phyloP scores from a whole-genome alignment of 495 filamentous ascomycete species.

The Symbiotaphrina buchneri region DNA sequence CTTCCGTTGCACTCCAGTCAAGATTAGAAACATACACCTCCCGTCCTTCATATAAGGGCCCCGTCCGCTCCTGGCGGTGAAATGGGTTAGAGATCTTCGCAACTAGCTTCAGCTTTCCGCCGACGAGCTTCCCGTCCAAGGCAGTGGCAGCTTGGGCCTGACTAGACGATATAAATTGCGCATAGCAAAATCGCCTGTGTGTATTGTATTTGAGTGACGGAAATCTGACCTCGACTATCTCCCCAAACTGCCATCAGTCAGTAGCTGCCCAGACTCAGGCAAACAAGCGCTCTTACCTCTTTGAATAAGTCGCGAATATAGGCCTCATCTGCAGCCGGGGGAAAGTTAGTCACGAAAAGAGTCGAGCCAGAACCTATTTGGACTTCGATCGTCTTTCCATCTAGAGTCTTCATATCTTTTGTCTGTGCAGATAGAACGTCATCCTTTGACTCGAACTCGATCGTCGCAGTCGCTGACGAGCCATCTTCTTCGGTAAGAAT shows the following conservation, averaged over 20 bases:
- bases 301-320: conserved; percentile 60
- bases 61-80: conserved; percentile 53
- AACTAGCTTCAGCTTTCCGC: conserved; percentile 37
- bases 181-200: conserved; percentile 79
- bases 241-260: conserved; percentile 33
- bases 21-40: conserved; percentile 70
- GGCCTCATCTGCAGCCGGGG: conserved; percentile 58
- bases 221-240: conserved; percentile 69
- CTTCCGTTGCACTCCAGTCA: conserved; percentile 36
- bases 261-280: conserved; percentile 2
- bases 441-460: conserved; percentile 67
- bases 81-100: conserved; percentile 69
- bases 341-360: conserved; percentile 80
- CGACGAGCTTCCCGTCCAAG: conserved; percentile 44
- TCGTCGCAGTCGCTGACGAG: conserved; percentile 40
- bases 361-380: conserved; percentile 50
- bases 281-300: conserved; percentile 16
- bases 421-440: conserved; percentile 64
- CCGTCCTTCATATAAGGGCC: conserved; percentile 63
- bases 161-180: conserved; percentile 50
- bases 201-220: conserved; percentile 78
- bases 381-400: conserved; percentile 46
- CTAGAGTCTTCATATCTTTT: conserved; percentile 53
- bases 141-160: conserved; percentile 42
- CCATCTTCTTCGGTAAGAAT: conserved; percentile 31